These are phyloP conservation scores for Zoysia japonica DNA, from an alignment of 176 grass and related monocot species.

Conservation along the genomic window DNA sequence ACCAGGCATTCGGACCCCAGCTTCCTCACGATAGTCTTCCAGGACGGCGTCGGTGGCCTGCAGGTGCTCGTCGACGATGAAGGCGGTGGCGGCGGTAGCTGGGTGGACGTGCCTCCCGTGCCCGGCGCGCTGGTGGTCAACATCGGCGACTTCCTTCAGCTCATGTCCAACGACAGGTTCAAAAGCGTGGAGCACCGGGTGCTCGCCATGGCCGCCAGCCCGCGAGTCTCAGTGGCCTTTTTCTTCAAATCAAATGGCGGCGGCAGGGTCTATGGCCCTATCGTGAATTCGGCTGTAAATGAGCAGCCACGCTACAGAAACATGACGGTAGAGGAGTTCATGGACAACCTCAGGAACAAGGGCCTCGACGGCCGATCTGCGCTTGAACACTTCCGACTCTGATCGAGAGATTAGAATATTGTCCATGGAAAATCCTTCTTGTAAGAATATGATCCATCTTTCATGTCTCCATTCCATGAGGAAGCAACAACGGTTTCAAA, in stretches of 20 bases:
- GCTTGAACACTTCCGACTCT: too few relatives aligned
- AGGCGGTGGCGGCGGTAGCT: background rate
- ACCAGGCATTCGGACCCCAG: constrained; percentile 20
- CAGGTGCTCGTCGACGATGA: constrained; percentile 38
- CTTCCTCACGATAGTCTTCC: constrained; percentile 54
- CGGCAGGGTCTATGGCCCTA: background rate
- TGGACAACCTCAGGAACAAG: background rate
- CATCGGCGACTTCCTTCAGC: background rate
- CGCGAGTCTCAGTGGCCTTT: background rate
- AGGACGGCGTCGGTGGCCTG: constrained; percentile 46
- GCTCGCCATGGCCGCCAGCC: background rate
- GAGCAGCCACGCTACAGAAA: too few relatives aligned
- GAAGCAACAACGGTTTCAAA: too few relatives aligned
- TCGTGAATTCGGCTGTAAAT: background rate
- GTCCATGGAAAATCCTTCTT: too few relatives aligned
- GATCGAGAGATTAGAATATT: too few relatives aligned
- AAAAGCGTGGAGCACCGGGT: background rate
- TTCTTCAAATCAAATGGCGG: background rate
- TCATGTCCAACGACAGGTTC: background rate
- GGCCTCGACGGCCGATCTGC: too few relatives aligned
- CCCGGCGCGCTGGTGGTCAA: background rate
- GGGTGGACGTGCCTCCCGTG: background rate
- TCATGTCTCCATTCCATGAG: too few relatives aligned
- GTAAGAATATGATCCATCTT: too few relatives aligned
- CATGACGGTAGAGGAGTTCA: background rate